These are phyloP conservation scores for Pleurozium schreberi DNA, from an alignment of 225 moss, liverwort and hornwort species.

Conservation along the genomic window DNA sequence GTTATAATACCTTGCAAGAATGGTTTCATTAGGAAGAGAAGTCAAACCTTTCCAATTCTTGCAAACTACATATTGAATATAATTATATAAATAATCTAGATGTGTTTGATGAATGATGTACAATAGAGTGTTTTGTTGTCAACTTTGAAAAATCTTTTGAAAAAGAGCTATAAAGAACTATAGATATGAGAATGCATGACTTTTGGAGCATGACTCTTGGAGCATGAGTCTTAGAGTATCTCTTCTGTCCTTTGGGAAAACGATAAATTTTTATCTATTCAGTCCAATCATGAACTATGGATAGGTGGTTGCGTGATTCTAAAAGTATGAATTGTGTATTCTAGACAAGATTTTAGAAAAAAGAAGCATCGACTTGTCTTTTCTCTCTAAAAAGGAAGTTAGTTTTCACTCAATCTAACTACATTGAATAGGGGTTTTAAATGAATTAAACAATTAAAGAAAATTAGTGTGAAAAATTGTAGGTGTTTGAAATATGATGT, in stretches of 20 bases:
- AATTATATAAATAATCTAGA: neutral
- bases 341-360: no score
- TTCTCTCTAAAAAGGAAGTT: neutral
- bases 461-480: no score
- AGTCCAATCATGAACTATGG: neutral
- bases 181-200: neutral
- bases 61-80: neutral
- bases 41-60: neutral
- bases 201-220: neutral
- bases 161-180: neutral
- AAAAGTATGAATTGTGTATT: no score
- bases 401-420: no score
- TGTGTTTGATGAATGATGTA: neutral
- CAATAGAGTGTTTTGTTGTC: neutral
- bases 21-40: neutral
- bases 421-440: no score
- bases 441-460: no score
- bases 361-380: accelerated
- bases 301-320: no score
- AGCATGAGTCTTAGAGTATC: no score
- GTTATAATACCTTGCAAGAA: neutral
- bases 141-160: neutral
- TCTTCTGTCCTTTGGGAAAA: neutral
- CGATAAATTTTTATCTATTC: neutral
- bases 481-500: no score